phyloP scores from a whole-genome alignment of 768 basidiomycete species.

The Polyporus arcularius region DNA sequence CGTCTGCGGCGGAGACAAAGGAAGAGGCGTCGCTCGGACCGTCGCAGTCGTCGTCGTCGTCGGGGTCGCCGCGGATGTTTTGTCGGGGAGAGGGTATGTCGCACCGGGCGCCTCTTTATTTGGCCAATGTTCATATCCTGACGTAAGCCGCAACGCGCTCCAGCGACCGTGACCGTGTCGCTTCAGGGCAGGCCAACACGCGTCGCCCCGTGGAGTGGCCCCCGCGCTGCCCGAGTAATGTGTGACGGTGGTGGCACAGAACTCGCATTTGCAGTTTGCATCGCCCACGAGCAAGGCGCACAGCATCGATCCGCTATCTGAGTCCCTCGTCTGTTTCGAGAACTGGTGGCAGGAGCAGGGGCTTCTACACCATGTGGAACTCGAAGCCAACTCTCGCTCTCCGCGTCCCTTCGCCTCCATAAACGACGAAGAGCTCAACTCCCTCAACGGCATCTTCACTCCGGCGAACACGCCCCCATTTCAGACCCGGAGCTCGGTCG shows the following conservation, averaged over 20 bases:
- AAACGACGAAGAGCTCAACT: constrained; percentile 24
- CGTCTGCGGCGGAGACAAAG: constrained; percentile 1
- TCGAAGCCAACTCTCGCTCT: constrained; percentile 23
- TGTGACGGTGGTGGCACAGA: neutral
- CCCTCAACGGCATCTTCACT: constrained; percentile 29
- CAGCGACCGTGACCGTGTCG: constrained; percentile 12
- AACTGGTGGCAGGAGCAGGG: constrained; percentile 24
- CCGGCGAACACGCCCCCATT: constrained; percentile 32
- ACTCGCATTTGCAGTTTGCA: constrained; percentile 21
- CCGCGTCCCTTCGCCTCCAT: constrained; percentile 28
- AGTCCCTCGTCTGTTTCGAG: constrained; percentile 26
- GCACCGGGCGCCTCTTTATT: constrained; percentile 35
- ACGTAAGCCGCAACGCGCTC: constrained; percentile 28
- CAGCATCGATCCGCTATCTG: constrained; percentile 27
- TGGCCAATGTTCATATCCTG: constrained; percentile 54
- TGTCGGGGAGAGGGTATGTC: constrained; percentile 18
- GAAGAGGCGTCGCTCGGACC: constrained; percentile 24
- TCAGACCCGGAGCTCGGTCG: constrained; percentile 30
- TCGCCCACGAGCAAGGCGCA: constrained; percentile 26
- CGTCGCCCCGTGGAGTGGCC: neutral
- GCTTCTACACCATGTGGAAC: constrained; percentile 21
- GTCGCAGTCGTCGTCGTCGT: no score
- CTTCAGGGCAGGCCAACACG: constrained; percentile 17
- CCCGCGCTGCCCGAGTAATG: neutral
- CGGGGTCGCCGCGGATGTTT: no score